Evolutionary conservation across 495 filamentous ascomycete species (phyloP), one percentile per base, ranked within the genome.

Genomic region (Neurospora sp.): DNA sequence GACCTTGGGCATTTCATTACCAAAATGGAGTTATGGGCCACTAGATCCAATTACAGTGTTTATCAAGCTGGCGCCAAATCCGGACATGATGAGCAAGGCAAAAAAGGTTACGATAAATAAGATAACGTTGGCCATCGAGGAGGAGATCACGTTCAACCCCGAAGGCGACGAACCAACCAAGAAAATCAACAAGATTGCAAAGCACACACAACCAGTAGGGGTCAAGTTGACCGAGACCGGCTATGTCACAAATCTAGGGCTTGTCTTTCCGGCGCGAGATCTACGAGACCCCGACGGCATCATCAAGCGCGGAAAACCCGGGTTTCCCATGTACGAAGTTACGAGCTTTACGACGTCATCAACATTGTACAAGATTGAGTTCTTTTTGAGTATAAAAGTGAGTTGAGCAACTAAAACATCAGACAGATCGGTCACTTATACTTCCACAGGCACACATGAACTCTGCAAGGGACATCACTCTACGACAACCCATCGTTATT

Each of bases 301-400:
- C 71, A 84, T 98, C 76, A 92, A 93, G 68, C 83, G 94, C 77
- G 92, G 91, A 38, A 96, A 94, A 78, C 84, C 92, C 22, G 92
- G 89, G 18, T 98, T 98, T 82, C 96, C 96, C 5, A 89, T 92
- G 82, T 97, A 97, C 78, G 88, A 90, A 18, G 90, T 98, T 44
- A 90, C 87, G 69, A 94, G 93, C 12, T 99, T 99, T 77, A 97
- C 96, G 27, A 99, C 96, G 0, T 92, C 94, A 40, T 96, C 92
- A 14, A 96, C 91, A 72, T 87, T 99, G 14, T 99, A 98, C 83
- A 98, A 98, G 81, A 97, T 99, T 79, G 95, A 99, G 80, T 99
- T 98, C 80, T 99, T 92, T 77, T 83, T 99, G 61, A 93, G 90
- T 44, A 93, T 99, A 59, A 97, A 97, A 88, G 96, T 98, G 83